These are phyloP conservation scores for Zea mays DNA, from an alignment of 176 grass and related monocot species.

Conservation along the genomic window DNA sequence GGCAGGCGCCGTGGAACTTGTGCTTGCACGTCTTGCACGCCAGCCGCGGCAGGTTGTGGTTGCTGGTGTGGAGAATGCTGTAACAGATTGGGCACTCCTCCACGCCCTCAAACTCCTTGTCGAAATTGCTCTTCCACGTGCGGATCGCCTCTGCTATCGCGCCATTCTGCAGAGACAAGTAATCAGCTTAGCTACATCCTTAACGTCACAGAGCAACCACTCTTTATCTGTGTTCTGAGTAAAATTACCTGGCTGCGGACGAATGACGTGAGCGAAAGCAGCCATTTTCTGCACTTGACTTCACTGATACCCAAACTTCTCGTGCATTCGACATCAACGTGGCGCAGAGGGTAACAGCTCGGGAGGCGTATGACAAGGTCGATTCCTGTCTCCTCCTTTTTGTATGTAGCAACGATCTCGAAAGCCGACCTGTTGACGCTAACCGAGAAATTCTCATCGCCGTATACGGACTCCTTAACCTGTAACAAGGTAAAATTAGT, in stretches of 20 bases:
- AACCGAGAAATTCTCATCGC: slow-evolving; percentile 90
- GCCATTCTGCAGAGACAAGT: slow-evolving; percentile 52
- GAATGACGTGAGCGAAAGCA: slow-evolving; percentile 84
- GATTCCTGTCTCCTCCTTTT: slow-evolving; percentile 95
- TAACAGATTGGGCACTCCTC: slow-evolving; percentile 99
- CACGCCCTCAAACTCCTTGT: slow-evolving; percentile 92
- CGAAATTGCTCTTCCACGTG: slow-evolving; percentile 90
- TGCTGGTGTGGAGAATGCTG: slow-evolving; percentile 88
- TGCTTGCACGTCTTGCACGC: slow-evolving; percentile 96
- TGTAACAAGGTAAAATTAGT: slow-evolving; percentile 28
- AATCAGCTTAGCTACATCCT: background rate
- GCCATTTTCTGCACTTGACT: slow-evolving; percentile 87
- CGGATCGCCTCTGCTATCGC: slow-evolving; percentile 84
- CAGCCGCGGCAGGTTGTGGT: slow-evolving; percentile 79
- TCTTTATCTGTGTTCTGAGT: background rate
- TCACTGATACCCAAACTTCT: slow-evolving; percentile 85
- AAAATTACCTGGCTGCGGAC: slow-evolving; percentile 69
- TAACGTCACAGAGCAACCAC: background rate
- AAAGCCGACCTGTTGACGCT: slow-evolving; percentile 69
- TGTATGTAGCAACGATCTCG: slow-evolving; percentile 95
- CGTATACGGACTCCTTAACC: slow-evolving; percentile 71
- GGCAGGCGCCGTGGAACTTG: slow-evolving; percentile 89
- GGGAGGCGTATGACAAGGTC: slow-evolving; percentile 92
- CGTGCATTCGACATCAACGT: slow-evolving; percentile 87
- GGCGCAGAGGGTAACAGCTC: slow-evolving; percentile 75